Base-by-base conservation (phyloP, 2,329 filamentous ascomycete species). In the Diaporthe caulivora region DNA sequence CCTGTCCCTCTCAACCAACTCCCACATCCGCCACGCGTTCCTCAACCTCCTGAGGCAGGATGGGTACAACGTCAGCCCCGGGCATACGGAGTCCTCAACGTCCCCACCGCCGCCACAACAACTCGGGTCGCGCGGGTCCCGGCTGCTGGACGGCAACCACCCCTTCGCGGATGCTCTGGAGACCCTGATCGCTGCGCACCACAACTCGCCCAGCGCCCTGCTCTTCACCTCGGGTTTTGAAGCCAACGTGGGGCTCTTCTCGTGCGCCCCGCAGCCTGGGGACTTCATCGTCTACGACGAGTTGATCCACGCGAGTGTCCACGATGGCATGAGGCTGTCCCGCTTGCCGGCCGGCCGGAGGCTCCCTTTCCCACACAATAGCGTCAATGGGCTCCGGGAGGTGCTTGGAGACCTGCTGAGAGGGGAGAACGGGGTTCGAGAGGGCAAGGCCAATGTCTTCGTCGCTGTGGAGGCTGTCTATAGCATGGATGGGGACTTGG, bases 401-500 rank as follows among this genome's bases (percentile, higher is more conserved):
- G 78, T 83, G 0, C 75, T 83, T 3, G 58, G 74, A 0, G 77
- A 72, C 1, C 76, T 89, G 3, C 76, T 82, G 3, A 58, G 80
- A 0, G 82, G 81, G 1, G 78, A 83, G 0, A 77, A 81, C 7
- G 82, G 84, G 21, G 69, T 89, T 0, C 57, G 57, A 0, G 68
- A 75, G 0, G 88, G 88, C 0, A 73, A 78, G 1, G 79, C 79
- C 0, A 91, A 89, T 75, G 86, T 94, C 3, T 93, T 95, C 76
- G 80, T 95, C n/a, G 90, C 90, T 0, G 86, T 94, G 0, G 93
- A 95, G 77, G 89, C 88, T 0, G 85, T 95, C 0, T 96, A 97
- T 80, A 95, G 93, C 80, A 97, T 97, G 94, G 94, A 96, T 70
- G 94, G 94, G 0, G 93, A 95, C 76, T 83, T 94, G 24, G 89